These are phyloP conservation scores for Rhododendron vialii DNA, from an alignment of 148 eudicot species.

Conservation along the genomic window DNA sequence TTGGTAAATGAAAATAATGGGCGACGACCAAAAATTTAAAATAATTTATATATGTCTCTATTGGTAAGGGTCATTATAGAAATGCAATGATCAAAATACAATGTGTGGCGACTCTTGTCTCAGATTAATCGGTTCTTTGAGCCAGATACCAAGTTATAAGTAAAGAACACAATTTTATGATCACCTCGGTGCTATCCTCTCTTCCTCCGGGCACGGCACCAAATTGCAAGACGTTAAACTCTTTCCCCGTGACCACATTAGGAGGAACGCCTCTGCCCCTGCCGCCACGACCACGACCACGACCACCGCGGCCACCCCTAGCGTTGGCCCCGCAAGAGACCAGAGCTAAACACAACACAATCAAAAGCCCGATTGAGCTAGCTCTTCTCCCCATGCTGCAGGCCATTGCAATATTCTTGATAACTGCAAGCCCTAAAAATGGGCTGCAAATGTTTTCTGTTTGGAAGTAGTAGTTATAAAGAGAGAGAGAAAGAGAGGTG, in stretches of 20 bases:
- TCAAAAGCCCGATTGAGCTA: slow-evolving; percentile 1
- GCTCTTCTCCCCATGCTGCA: slow-evolving; percentile 2
- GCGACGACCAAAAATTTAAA: too few relatives aligned
- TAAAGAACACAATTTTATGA: not conserved
- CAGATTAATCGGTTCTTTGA: not conserved
- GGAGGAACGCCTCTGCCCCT: not conserved
- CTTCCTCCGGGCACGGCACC: slow-evolving; percentile 41
- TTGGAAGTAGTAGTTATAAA: not conserved
- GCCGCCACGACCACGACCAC: not conserved
- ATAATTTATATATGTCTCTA: too few relatives aligned
- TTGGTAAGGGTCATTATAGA: too few relatives aligned
- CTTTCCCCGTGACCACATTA: slow-evolving; percentile 17
- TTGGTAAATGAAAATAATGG: too few relatives aligned
- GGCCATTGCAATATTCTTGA: not conserved
- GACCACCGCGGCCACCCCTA: not conserved
- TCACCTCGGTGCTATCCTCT: slow-evolving; percentile 23
- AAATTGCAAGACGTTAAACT: slow-evolving; percentile 36
- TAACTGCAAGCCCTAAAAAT: not conserved
- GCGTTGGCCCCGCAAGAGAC: slow-evolving; percentile 13
- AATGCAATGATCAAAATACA: not conserved
- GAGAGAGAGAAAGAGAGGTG: not conserved
- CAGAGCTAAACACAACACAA: slow-evolving; percentile 18
- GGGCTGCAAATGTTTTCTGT: slow-evolving; percentile 4
- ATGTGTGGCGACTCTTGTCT: not conserved
- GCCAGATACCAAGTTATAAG: not conserved